A percentile compares a stretch with the other conserved stretches of the same genome.
These are phyloP conservation scores for Diplogelasinospora grovesii DNA, from an alignment of 495 filamentous ascomycete species.

Conservation along the genomic window DNA sequence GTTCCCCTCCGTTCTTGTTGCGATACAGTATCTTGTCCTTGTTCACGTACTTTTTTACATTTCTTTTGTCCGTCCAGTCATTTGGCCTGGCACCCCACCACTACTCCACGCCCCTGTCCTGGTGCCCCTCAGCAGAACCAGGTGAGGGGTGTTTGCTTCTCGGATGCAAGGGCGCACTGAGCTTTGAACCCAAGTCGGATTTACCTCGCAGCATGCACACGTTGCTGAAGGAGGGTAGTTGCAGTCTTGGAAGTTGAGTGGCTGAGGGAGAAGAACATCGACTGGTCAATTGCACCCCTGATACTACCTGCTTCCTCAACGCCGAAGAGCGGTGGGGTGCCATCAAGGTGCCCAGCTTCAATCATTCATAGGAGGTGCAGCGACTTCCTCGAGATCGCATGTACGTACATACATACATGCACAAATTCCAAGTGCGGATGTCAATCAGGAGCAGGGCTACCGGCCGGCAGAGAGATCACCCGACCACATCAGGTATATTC, in stretches of 20 bases:
- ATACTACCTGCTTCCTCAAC: background rate
- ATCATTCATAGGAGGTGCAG: too few species aligned
- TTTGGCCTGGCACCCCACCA: conserved; percentile 11
- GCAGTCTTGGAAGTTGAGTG: conserved; percentile 5
- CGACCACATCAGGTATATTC: too few species aligned
- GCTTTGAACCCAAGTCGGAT: conserved; percentile 15
- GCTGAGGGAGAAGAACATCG: background rate
- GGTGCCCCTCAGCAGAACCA: conserved; percentile 6
- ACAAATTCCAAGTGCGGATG: too few species aligned
- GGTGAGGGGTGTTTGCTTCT: conserved; percentile 13
- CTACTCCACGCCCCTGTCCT: conserved; percentile 4
- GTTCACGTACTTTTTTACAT: conserved; percentile 1
- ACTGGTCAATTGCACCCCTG: conserved; percentile 3
- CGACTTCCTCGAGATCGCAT: background rate
- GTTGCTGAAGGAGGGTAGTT: conserved; percentile 15
- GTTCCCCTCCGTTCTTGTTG: background rate
- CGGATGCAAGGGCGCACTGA: conserved; percentile 21
- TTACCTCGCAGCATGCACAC: conserved; percentile 31
- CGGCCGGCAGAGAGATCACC: too few species aligned
- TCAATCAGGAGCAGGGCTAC: too few species aligned
- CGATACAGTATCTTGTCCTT: background rate
- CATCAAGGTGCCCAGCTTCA: conserved; percentile 19
- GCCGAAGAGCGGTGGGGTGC: background rate
- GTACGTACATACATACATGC: conserved; percentile 2
- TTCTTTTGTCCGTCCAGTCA: background rate